Conservation (phyloP, 768 basidiomycete species). For the Lactifluus rugatus region DNA sequence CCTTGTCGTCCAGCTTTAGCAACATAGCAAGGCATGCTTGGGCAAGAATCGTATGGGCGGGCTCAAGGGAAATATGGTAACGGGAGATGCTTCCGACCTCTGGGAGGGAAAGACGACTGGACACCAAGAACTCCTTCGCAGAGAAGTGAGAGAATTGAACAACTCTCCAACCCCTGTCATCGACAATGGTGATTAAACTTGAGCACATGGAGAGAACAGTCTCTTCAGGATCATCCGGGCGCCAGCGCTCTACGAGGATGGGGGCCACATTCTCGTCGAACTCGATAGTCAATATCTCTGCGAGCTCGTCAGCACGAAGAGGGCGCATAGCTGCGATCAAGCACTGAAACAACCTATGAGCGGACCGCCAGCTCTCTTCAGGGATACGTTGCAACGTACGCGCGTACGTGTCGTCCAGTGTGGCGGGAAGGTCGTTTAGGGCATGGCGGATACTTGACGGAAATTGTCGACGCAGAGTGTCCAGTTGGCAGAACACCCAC, state of each 20-base stretch:
- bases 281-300: background rate
- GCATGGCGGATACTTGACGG: background rate
- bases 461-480: background rate
- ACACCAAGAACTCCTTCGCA: constrained; percentile 4
- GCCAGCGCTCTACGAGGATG: background rate
- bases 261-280: background rate
- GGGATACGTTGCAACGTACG: background rate
- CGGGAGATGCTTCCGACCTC: background rate
- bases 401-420: background rate
- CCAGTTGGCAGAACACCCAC: background rate
- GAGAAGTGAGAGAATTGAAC: constrained; percentile 5
- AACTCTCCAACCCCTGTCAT: background rate
- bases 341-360: background rate
- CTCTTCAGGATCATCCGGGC: background rate
- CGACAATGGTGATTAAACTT: background rate
- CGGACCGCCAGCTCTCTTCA: background rate
- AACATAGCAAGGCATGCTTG: background rate
- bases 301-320: background rate
- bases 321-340: background rate
- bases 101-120: background rate
- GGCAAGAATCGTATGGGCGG: background rate
- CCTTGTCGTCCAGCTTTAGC: background rate
- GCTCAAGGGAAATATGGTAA: background rate
- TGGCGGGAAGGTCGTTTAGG: background rate
- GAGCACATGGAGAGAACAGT: background rate